Base-by-base conservation (phyloP, 352 stramenopile genomes). In the Globisporangium barbulae region DNA sequence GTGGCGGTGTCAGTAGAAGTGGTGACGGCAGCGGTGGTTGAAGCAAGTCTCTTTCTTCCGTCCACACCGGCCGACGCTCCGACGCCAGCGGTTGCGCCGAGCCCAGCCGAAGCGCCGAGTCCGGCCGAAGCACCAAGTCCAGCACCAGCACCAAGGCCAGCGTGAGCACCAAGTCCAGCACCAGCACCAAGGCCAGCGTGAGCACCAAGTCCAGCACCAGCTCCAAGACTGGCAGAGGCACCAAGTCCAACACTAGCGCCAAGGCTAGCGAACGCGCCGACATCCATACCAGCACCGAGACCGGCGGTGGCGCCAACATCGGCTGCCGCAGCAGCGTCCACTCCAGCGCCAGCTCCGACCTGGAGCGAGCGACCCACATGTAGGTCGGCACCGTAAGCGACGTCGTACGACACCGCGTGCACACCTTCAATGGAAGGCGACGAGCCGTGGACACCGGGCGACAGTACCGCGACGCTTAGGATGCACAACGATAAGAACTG, bases 401-500 rank as follows among this genome's bases (percentile, higher is more conserved):
- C 45, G 17, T 13, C 28, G n/a, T 9, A 35, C 9, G 47, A 53
- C 22, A 53, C 22, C 12, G 28, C 47, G 13, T 28, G 47, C 22
- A 25, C 47, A 33, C 9, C 47, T 33, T 53, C 47, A n/a, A 33
- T 10, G 17, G 41, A 33, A 13, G 33, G 8, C 33, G 47, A 53
- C 21, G 22, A 28, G 3, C 47, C 19, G 15, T 57, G 31, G 12
- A 57, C 31, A 7, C 30, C 13, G 4, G 30, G 31, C 8, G 52
- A 57, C 3, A 57, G 28, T 5, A 57, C 30, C 22, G 52, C 52
- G 52, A 44, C 52, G n/a, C 50, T 57, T 12, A 57, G 50, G 19
- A 42, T 30, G 28, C 50, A 57, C 6, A 57, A 15, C 15, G 28
- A 35, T 28, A 56, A 22, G 25, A 56, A 41, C 7, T 39, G 30